Base-by-base conservation (phyloP, 1,139 yeast species). In the Suhomyces terraborum region DNA sequence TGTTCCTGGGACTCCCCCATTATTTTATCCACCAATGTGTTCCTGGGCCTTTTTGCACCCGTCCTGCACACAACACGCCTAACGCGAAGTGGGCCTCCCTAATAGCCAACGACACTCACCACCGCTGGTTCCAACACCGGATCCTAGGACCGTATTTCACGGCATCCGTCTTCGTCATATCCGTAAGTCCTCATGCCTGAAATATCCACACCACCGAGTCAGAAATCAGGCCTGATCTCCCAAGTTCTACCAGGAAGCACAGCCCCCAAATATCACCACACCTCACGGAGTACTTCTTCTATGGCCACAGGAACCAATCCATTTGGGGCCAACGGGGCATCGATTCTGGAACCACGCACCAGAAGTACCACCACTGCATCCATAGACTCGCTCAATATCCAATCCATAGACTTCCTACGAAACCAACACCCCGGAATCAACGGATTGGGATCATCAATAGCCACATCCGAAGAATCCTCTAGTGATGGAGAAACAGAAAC, bases 361-460 rank as follows among this genome's bases (percentile, higher is more conserved):
- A 9, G 62, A 28, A 52, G 59, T 32, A 40, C 59, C 13, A 59
- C 64, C 3, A 32, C 51, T 9, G 48, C 51, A 6, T 56, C 63
- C 8, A 53, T 58, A 18, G 62, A 59, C 36, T 42, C 56, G 6
- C 42, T 58, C 21, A 55, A 50, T 32, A 53, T 55, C 28, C 49
- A 49, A 20, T 49, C 58, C 14, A 46, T 56, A 6, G 58, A 54
- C 12, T 40, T 37, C 12, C 19, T 36, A 14, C 33, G 45, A 5
- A 38, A 32, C 27, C 36, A 36, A n/a, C 18, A 24, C 6, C 29
- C 30, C 34, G 28, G 32, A 23, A 20, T 18, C 14, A 13, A 17
- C 26, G 31, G 35, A n/a, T 23, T 23, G 30, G 36, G 36, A 8
- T 25, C 36, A 6, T 25, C 36, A 4, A 24, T 30, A 13, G 38